A percentile compares a stretch with the other conserved stretches of the same genome.
Evolutionary conservation across 2,329 filamentous ascomycete species (phyloP).

Genomic region (Stromatinia cepivora): DNA sequence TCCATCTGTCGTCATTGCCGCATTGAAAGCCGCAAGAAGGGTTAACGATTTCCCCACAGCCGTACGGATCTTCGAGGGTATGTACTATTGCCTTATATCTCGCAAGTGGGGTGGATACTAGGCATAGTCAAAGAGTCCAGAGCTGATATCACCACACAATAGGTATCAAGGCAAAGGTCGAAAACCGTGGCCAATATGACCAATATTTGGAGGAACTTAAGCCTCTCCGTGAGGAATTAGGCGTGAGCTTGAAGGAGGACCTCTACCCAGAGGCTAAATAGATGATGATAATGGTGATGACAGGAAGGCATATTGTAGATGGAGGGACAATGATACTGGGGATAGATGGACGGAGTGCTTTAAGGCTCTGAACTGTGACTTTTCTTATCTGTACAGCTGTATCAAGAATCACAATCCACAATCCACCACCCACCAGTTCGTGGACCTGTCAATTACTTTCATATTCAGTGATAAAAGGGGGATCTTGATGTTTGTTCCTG

Average conservation of each 20-base stretch:
- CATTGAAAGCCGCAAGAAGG: conserved; percentile 87
- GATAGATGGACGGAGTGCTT: conserved; percentile 29
- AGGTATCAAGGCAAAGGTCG: conserved; percentile 99
- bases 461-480: conserved; percentile 15
- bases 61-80: conserved; percentile 98
- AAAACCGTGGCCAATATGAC: conserved; percentile 97
- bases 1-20: conserved; percentile 84
- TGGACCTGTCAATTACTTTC: conserved; percentile 9
- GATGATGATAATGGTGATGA: conserved; percentile 27
- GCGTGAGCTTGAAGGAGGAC: conserved; percentile 86
- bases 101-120: conserved; percentile 71
- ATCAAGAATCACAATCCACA: conserved; percentile 41
- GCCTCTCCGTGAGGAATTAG: conserved; percentile 88
- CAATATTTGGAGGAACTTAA: conserved; percentile 95
- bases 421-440: conserved; percentile 33
- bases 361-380: conserved; percentile 32
- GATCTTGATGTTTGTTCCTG: neutral
- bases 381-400: conserved; percentile 41
- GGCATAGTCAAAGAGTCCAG: conserved; percentile 93
- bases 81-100: conserved; percentile 39
- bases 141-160: conserved; percentile 33
- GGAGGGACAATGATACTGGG: conserved; percentile 28
- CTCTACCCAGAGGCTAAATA: conserved; percentile 68
- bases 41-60: conserved; percentile 99
- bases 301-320: conserved; percentile 31